These are phyloP conservation scores for Clonostachys solani DNA, from an alignment of 2,329 filamentous ascomycete genomes.

Conservation along the genomic window DNA sequence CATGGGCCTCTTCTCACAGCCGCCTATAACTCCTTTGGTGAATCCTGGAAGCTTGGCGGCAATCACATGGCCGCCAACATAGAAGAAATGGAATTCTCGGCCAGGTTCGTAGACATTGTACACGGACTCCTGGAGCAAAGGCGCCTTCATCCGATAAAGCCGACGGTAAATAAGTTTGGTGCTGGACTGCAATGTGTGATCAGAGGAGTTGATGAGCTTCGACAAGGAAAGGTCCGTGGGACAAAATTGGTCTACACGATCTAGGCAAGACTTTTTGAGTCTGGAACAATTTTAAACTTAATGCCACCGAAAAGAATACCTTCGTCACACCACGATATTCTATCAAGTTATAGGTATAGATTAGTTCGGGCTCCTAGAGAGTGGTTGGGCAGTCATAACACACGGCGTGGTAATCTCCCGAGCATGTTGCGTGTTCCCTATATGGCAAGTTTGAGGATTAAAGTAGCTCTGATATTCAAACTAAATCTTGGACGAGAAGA, in stretches of 20 bases:
- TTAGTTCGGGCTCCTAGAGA: too few relatives aligned
- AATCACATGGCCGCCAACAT: slow-evolving; percentile 9
- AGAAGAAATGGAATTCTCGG: slow-evolving; percentile 24
- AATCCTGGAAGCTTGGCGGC: slow-evolving; percentile 17
- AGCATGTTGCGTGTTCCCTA: too few relatives aligned
- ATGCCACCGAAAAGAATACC: too few relatives aligned
- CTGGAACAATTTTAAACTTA: too few relatives aligned
- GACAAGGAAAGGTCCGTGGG: slow-evolving; percentile 25
- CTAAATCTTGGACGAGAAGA: too few relatives aligned
- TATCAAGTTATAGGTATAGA: too few relatives aligned
- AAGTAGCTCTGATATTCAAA: too few relatives aligned
- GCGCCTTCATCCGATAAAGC: slow-evolving; percentile 22
- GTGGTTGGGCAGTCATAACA: too few relatives aligned
- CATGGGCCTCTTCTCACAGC: slow-evolving; percentile 16
- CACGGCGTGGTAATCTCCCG: too few relatives aligned
- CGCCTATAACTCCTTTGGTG: slow-evolving; percentile 32
- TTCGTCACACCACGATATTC: too few relatives aligned
- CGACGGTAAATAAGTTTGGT: slow-evolving; percentile 11
- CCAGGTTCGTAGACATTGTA: slow-evolving; percentile 27
- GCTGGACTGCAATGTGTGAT: slow-evolving; percentile 25
- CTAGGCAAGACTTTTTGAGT: background rate
- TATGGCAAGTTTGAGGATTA: too few relatives aligned
- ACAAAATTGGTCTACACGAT: slow-evolving; percentile 34
- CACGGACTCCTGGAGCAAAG: slow-evolving; percentile 23
- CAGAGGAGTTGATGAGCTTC: slow-evolving; percentile 20